Evolutionary conservation across 768 basidiomycete species (phyloP), one percentile per base, ranked within the genome.

Genomic region (Boletus vermiculosoides): DNA sequence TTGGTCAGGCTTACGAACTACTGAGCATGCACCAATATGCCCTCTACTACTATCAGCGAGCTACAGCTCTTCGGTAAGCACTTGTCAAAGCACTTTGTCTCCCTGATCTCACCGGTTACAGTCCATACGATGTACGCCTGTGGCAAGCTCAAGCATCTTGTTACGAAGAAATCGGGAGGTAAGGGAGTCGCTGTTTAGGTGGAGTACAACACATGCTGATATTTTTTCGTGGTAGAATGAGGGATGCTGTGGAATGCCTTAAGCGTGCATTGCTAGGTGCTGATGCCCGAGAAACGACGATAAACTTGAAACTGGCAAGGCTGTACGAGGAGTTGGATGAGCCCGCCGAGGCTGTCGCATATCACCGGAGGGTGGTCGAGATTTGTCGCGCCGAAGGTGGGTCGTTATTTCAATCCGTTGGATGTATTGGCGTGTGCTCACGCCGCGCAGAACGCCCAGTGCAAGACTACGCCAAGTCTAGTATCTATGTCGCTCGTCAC

Each of bases 11-110:
- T 13, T 99, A 98, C 69, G 96, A 98, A 66, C 80, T 99, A 23
- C 76, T 98, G 52, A 94, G 90, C 67, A 98, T 98, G 95, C 93
- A 93, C 60, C 87, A 92, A 68, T 98, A 98, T 75, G 90, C 96
- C 6, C 77, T 98, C 30, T 86, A 96, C 72, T 99, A 98, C 73
- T 98, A 95, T 69, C 95, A 98, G 67, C 86, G 92, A 66, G 95
- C 97, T 4, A 95, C 94, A 28, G 90, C 95, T 20, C 77, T 98
- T 53, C 80, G 94, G 93, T 94, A 64, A 55, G 73, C 54, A 39
- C 28, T 31, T 54, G 45, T 47, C 50, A 36, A 37, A 13, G 20
- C 22, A 5, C 36, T 36, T 55, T 42, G 36, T n/a, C 28, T 58
- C 12, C 16, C 28, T 41, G 28, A 44, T 46, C 47, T 59, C 46